phyloP scores from a whole-genome alignment of 805 yeast genomes.

The Schwanniomyces polymorphus region DNA sequence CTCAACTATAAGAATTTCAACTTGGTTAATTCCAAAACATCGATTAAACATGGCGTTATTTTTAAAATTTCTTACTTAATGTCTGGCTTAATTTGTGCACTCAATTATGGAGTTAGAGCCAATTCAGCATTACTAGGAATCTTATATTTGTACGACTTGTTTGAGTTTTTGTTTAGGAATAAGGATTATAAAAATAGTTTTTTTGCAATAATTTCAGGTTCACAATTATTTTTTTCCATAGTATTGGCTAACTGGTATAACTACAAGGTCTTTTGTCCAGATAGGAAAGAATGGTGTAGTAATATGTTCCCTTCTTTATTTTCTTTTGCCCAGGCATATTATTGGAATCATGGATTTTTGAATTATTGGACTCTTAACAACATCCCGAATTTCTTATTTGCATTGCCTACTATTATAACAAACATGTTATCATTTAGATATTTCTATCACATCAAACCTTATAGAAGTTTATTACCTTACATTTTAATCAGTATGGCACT shows the following conservation, averaged over 20 bases:
- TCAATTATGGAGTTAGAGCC: constrained; percentile 67
- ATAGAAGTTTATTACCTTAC: constrained; percentile 35
- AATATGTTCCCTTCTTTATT: constrained; percentile 57
- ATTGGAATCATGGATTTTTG: constrained; percentile 86
- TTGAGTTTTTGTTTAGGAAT: constrained; percentile 15
- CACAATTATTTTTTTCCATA: constrained; percentile 47
- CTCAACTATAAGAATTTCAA: constrained; percentile 18
- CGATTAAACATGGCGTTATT: constrained; percentile 10
- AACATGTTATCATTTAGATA: constrained; percentile 40
- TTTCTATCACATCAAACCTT: constrained; percentile 32
- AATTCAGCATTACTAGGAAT: constrained; percentile 76
- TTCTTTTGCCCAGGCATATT: constrained; percentile 68
- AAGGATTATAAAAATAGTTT: constrained; percentile 15
- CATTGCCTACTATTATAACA: constrained; percentile 61
- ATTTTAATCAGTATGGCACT: constrained; percentile 43
- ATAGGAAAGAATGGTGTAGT: constrained; percentile 77
- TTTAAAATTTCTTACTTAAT: constrained; percentile 31
- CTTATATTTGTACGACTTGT: constrained; percentile 59
- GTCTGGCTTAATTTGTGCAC: constrained; percentile 55
- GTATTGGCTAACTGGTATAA: constrained; percentile 51
- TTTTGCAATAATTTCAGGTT: constrained; percentile 55
- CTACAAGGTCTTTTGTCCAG: constrained; percentile 64
- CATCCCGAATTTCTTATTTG: constrained; percentile 79
- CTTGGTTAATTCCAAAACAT: constrained; percentile 11
- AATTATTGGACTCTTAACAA: constrained; percentile 81